Evolutionary conservation across 805 yeast genomes (phyloP).

Genomic region (Candida ipomoeae): DNA sequence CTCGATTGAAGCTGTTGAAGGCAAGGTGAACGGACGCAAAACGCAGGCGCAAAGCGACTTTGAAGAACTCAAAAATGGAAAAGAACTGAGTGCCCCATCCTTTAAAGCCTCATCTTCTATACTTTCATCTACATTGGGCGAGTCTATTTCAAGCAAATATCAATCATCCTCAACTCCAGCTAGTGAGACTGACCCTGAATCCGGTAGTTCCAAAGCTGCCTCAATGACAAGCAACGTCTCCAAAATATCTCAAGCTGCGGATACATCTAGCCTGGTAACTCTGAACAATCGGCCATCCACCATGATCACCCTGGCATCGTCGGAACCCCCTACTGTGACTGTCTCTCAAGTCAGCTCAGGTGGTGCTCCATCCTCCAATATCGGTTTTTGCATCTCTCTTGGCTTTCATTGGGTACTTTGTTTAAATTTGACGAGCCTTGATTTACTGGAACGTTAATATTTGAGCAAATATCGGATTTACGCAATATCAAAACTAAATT

Average conservation of each 20-base stretch:
- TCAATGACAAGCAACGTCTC: neutral
- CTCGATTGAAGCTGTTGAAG: constrained; percentile 38
- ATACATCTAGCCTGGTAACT: neutral
- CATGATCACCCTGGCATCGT: neutral
- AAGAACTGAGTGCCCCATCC: neutral
- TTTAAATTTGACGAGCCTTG: neutral
- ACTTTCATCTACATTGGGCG: constrained; percentile 1
- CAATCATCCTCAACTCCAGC: neutral
- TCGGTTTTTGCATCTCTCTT: neutral
- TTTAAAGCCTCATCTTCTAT: constrained; percentile 1
- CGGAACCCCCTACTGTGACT: neutral
- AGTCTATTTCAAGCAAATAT: neutral
- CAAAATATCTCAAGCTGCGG: neutral
- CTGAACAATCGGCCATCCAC: neutral
- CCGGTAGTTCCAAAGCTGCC: neutral
- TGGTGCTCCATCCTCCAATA: neutral
- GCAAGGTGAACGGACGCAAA: constrained; percentile 23
- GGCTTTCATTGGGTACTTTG: neutral
- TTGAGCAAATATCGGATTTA: too few relatives aligned
- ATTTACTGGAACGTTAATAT: too few relatives aligned
- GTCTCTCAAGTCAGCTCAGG: neutral
- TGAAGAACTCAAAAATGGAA: constrained; percentile 4
- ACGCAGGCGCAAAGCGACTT: constrained; percentile 8
- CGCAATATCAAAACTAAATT: too few relatives aligned
- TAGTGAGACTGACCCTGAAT: neutral